phyloP scores from a whole-genome alignment of 2,329 filamentous ascomycete species.

The Fusarium tupiense region DNA sequence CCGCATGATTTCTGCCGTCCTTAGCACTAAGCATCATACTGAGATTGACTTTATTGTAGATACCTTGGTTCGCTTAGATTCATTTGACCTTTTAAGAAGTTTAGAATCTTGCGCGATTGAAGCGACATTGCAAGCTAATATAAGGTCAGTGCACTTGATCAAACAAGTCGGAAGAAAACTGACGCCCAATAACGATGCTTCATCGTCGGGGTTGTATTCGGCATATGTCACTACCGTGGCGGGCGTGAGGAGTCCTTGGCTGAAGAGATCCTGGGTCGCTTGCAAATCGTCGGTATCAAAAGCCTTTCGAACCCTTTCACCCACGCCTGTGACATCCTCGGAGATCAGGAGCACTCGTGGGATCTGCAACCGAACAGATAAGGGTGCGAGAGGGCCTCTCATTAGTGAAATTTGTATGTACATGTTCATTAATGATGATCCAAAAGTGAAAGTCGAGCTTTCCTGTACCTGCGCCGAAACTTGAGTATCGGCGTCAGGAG shows the following conservation, averaged over 20 bases:
- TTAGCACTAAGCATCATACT: fast-evolving
- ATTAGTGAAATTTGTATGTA: neutral
- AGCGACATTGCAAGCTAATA: fast-evolving
- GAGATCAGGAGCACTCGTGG: fast-evolving
- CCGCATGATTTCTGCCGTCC: fast-evolving
- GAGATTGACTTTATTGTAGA: fast-evolving
- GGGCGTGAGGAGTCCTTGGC: fast-evolving
- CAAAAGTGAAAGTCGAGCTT: neutral
- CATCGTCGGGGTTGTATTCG: fast-evolving
- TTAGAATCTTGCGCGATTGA: fast-evolving
- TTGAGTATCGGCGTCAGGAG: too few relatives aligned
- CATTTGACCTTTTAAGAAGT: neutral
- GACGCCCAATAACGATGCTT: neutral
- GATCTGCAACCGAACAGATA: neutral
- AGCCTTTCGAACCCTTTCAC: neutral
- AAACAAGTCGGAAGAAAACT: too few relatives aligned
- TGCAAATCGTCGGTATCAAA: neutral
- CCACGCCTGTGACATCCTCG: fast-evolving
- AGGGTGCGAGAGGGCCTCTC: fast-evolving
- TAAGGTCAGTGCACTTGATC: neutral
- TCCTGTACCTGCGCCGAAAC: too few relatives aligned
- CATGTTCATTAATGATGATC: fast-evolving
- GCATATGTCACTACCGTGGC: fast-evolving
- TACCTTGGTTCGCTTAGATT: neutral
- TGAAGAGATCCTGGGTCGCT: fast-evolving